Base-by-base conservation (phyloP, 805 yeast genomes). In the Pichia scutulata region DNA sequence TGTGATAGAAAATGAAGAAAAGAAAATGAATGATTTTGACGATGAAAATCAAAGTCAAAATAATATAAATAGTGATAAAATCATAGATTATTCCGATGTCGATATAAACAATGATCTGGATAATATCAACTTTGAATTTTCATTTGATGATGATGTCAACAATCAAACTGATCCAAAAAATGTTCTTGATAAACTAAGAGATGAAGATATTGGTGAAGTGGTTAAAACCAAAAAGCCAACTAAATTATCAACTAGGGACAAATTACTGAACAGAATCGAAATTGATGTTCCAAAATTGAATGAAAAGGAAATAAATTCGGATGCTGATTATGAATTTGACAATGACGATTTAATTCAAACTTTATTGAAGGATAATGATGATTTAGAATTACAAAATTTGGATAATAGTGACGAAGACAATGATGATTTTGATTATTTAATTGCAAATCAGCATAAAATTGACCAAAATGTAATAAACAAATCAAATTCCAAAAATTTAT, bases 191-290 rank as follows among this genome's bases (percentile, higher is more conserved):
- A 40, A 49, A 18, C 56, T 66, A 10, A 70, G 72, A 43, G 78
- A 78, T 43, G 86, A 80, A 60, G 86, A 80, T 63, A 70, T 80
- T 24, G 86, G 86, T 21, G 86, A 81, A 61, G 85, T 77, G 42
- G 65, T 75, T 8, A 57, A 51, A 13, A 26, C 23, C 16, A 23
- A 43, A 16, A 43, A 41, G 13, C 14, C 18, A 13, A 13, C 16
- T 6, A 41, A 41, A 19, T 25, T 21, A 12, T 14, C 41, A n/a
- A 40, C 39, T 2, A 21, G 45, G 7, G 60, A 56, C 24, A 42
- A 37, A 33, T 4, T 24, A 8, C 28, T 13, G 18, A 40, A 30
- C 14, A 44, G 59, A 41, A 53, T 59, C 61, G 68, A 50, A 39
- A 62, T 76, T 50, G 76, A 69, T 51, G 82, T 77, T 4, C 84